phyloP scores from a whole-genome alignment of 768 basidiomycete genomes.

The Amylocystis lapponica region DNA sequence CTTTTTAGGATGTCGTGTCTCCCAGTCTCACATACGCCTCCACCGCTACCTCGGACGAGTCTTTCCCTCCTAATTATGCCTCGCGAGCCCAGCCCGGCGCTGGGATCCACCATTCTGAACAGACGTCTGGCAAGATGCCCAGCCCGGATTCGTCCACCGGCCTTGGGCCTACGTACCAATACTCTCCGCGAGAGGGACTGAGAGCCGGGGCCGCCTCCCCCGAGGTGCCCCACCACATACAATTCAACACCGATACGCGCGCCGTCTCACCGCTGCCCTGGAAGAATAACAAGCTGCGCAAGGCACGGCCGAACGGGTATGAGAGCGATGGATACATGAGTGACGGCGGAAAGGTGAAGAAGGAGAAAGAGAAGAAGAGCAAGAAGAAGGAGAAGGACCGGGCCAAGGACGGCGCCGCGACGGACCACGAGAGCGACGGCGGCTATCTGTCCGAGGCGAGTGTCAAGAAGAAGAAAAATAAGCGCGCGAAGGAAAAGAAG shows the following conservation, averaged over 20 bases:
- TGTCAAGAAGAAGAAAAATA: constrained; percentile 19
- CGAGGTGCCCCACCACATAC: too few species aligned
- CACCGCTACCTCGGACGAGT: constrained; percentile 39
- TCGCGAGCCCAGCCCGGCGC: constrained; percentile 16
- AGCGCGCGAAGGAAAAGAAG: constrained; percentile 24
- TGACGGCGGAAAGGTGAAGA: constrained; percentile 30
- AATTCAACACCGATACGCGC: constrained; percentile 4
- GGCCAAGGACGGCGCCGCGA: constrained; percentile 15
- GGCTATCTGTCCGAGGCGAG: constrained; percentile 23
- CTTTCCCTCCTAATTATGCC: constrained; percentile 24
- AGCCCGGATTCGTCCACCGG: background rate
- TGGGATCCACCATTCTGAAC: constrained; percentile 9
- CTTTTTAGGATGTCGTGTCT: constrained; percentile 16
- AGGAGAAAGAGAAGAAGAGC: constrained; percentile 20
- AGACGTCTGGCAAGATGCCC: constrained; percentile 3
- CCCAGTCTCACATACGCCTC: constrained; percentile 36
- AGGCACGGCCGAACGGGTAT: constrained; percentile 41
- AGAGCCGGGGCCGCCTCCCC: constrained; percentile 15
- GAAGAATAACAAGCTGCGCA: constrained; percentile 33
- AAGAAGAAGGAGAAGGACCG: constrained; percentile 17
- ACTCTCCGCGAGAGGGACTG: too few species aligned
- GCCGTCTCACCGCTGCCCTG: constrained; percentile 12
- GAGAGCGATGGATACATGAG: constrained; percentile 50
- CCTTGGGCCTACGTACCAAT: too few species aligned
- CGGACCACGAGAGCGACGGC: constrained; percentile 30